phyloP scores from a whole-genome alignment of 1,284 basidiomycete genomes.

The Ustilago trichophora region DNA sequence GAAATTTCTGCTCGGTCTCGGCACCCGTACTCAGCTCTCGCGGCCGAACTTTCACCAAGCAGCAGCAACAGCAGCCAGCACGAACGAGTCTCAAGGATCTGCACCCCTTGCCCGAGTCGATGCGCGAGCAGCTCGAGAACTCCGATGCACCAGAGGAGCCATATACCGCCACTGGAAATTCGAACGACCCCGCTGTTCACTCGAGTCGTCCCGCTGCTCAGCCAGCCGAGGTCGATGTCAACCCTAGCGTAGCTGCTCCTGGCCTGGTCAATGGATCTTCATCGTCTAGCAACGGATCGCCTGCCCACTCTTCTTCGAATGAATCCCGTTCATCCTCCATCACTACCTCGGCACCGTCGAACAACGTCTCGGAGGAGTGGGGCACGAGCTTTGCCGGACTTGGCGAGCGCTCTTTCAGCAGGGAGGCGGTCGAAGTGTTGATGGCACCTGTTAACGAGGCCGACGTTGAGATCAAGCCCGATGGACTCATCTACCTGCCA shows the following conservation, averaged over 20 bases:
- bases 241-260: slow-evolving; percentile 47
- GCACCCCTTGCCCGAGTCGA: slow-evolving; percentile 41
- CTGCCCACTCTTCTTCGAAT: neutral
- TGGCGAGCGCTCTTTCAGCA: slow-evolving; percentile 79
- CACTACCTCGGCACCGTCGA: slow-evolving; percentile 8
- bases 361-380: slow-evolving; percentile 73
- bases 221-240: slow-evolving; percentile 34
- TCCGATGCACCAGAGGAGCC: slow-evolving; percentile 27
- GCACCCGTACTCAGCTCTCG: slow-evolving; percentile 30
- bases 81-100: slow-evolving; percentile 40
- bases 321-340: neutral
- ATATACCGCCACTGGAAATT: slow-evolving; percentile 45
- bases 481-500: slow-evolving; percentile 92
- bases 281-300: slow-evolving; percentile 7
- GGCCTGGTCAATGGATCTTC: slow-evolving; percentile 20
- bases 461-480: slow-evolving; percentile 94
- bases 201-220: slow-evolving; percentile 48
- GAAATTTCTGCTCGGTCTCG: slow-evolving; percentile 20
- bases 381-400: slow-evolving; percentile 85
- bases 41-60: slow-evolving; percentile 12
- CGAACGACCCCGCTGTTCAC: slow-evolving; percentile 46
- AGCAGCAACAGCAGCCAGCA: slow-evolving; percentile 16
- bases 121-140: slow-evolving; percentile 40
- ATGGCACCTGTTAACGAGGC: slow-evolving; percentile 78
- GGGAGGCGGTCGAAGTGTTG: slow-evolving; percentile 78